phyloP scores from a whole-genome alignment of 2,329 filamentous ascomycete species.

The Exophiala mesophila region DNA sequence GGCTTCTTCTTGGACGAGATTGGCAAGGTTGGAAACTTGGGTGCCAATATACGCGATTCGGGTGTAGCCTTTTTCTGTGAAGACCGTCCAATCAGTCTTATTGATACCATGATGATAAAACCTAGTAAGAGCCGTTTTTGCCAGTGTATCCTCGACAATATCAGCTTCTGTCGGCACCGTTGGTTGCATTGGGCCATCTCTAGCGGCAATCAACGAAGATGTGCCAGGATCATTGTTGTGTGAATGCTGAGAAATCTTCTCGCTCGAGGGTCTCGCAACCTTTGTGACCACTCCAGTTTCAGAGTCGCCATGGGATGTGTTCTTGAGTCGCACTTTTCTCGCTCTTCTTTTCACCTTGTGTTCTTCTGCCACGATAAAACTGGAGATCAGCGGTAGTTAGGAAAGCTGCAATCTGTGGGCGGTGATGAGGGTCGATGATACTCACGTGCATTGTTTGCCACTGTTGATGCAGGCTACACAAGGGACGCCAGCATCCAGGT shows the following conservation, averaged over 20 bases:
- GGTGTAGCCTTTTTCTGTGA: slow-evolving; percentile 1
- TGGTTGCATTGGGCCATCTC: background rate
- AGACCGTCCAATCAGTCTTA: slow-evolving; percentile 9
- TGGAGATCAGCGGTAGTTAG: background rate
- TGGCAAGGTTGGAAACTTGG: slow-evolving; percentile 5
- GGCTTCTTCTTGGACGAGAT: slow-evolving; percentile 4
- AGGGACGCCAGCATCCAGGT: background rate
- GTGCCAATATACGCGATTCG: slow-evolving; percentile 11
- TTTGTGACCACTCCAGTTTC: no score
- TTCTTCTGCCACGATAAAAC: background rate
- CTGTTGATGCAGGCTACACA: background rate
- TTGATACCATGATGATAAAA: slow-evolving; percentile 8
- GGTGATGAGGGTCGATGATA: background rate
- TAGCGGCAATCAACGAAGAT: background rate
- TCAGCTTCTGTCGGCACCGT: background rate
- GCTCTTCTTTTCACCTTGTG: slow-evolving; percentile 1
- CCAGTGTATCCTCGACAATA: background rate
- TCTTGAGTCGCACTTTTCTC: no score
- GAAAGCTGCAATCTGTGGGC: background rate
- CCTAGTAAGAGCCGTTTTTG: slow-evolving; percentile 1
- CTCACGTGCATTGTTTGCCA: background rate
- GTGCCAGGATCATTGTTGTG: background rate
- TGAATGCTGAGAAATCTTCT: no score
- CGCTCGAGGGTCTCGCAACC: no score
- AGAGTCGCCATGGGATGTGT: no score